phyloP scores from a whole-genome alignment of 1,139 yeast genomes.

The Hyphopichia khmerensis region DNA sequence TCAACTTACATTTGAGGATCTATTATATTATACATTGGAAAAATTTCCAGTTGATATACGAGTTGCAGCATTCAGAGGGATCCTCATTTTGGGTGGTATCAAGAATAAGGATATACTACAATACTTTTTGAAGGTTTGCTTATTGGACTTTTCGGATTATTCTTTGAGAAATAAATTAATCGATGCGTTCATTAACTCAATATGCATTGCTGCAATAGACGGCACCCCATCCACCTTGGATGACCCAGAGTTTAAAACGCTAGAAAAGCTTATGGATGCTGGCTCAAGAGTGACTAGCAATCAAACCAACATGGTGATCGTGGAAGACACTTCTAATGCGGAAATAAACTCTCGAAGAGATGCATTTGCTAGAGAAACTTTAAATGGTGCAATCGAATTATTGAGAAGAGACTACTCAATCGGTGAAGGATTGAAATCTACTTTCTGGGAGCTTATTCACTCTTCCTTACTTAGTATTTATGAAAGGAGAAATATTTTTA shows the following conservation, averaged over 20 bases:
- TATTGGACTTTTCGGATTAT: slow-evolving; percentile 52
- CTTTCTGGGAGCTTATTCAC: slow-evolving; percentile 72
- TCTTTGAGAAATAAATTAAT: slow-evolving; percentile 53
- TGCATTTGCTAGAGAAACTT: slow-evolving; percentile 41
- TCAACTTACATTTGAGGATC: slow-evolving; percentile 48
- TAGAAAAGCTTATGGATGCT: slow-evolving; percentile 24
- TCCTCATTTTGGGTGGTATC: slow-evolving; percentile 74
- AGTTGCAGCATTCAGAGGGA: slow-evolving; percentile 66
- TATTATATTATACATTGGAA: slow-evolving; percentile 52
- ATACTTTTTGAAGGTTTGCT: slow-evolving; percentile 59
- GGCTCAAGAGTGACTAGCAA: slow-evolving; percentile 12
- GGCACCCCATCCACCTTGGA: slow-evolving; percentile 57
- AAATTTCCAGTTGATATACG: slow-evolving; percentile 55
- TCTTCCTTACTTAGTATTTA: slow-evolving; percentile 57
- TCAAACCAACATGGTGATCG: slow-evolving; percentile 42
- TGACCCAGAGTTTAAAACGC: slow-evolving; percentile 55
- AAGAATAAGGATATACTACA: slow-evolving; percentile 58
- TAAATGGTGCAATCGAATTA: slow-evolving; percentile 64
- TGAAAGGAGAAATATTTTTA: slow-evolving; percentile 64
- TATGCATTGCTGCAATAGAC: slow-evolving; percentile 69
- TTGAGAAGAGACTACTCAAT: slow-evolving; percentile 63
- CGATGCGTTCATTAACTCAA: slow-evolving; percentile 44
- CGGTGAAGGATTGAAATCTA: slow-evolving; percentile 59
- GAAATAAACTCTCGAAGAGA: slow-evolving; percentile 49
- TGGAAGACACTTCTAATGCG: slow-evolving; percentile 46